A percentile compares a stretch with the other conserved stretches of the same genome.
phyloP scores from a whole-genome alignment of 805 yeast species.

The Ogataea degrootiae region DNA sequence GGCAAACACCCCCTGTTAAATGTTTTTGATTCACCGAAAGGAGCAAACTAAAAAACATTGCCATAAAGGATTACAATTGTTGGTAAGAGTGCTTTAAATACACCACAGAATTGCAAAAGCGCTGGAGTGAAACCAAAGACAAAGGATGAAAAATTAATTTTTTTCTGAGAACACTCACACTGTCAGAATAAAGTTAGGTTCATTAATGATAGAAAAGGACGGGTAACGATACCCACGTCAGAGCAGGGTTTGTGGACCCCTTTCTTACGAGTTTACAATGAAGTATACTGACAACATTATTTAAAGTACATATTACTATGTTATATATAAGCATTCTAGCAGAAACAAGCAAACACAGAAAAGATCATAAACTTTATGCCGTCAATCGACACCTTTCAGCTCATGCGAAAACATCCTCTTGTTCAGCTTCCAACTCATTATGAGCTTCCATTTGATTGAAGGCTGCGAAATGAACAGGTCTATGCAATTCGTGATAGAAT shows the following conservation, averaged over 20 bases:
- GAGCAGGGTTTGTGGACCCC: no score
- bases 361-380: neutral
- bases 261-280: no score
- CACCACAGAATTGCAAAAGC: neutral
- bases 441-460: slow-evolving; percentile 62
- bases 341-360: neutral
- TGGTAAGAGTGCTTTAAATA: neutral
- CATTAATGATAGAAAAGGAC: no score
- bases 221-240: no score
- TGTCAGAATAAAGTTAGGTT: neutral
- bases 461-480: slow-evolving; percentile 80
- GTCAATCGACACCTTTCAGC: neutral
- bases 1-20: slow-evolving; percentile 55
- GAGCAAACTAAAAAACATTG: neutral
- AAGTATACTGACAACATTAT: no score
- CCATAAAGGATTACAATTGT: neutral
- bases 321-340: neutral
- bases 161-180: neutral
- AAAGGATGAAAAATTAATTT: neutral
- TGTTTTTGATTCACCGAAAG: slow-evolving; percentile 48
- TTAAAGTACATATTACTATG: neutral
- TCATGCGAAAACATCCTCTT: slow-evolving; percentile 57
- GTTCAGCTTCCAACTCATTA: slow-evolving; percentile 55
- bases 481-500: slow-evolving; percentile 80
- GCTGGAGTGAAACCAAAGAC: neutral